phyloP scores from a whole-genome alignment of 2,329 filamentous ascomycete species.

The Epichloe elymi region DNA sequence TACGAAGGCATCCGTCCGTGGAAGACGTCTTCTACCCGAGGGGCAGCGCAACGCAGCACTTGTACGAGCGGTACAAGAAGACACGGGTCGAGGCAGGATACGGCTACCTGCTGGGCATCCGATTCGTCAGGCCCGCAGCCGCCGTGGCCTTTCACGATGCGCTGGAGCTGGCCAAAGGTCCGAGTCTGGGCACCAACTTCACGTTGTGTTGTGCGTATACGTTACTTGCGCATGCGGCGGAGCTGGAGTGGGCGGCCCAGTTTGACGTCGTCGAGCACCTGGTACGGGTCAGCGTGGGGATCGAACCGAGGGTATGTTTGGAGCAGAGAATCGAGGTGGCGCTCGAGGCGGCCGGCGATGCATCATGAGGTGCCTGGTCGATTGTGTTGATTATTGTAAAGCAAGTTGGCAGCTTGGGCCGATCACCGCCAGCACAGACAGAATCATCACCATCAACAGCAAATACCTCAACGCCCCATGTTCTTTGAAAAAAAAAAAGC shows the following conservation, averaged over 20 bases:
- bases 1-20: slow-evolving; percentile 12
- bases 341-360: neutral
- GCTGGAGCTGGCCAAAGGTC: slow-evolving; percentile 33
- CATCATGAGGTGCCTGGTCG: neutral
- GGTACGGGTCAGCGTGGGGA: slow-evolving; percentile 30
- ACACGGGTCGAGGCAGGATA: slow-evolving; percentile 24
- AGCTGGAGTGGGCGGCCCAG: slow-evolving; percentile 22
- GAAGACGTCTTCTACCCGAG: slow-evolving; percentile 28
- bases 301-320: slow-evolving; percentile 19
- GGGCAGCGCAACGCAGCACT: slow-evolving; percentile 21
- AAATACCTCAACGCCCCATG: too few relatives aligned
- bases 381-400: neutral
- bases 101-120: slow-evolving; percentile 37
- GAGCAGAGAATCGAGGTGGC: neutral
- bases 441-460: too few relatives aligned
- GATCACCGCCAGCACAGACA: too few relatives aligned
- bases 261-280: slow-evolving; percentile 27
- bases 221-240: slow-evolving; percentile 23
- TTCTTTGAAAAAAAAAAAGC: too few relatives aligned
- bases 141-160: slow-evolving; percentile 35
- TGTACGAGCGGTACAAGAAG: slow-evolving; percentile 18
- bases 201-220: slow-evolving; percentile 31
- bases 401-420: too few relatives aligned
- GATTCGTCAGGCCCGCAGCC: slow-evolving; percentile 25
- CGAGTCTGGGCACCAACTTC: slow-evolving; percentile 36